Evolutionary conservation across 2,329 filamentous ascomycete genomes (phyloP).

Genomic region (Grosmannia clavigera): DNA sequence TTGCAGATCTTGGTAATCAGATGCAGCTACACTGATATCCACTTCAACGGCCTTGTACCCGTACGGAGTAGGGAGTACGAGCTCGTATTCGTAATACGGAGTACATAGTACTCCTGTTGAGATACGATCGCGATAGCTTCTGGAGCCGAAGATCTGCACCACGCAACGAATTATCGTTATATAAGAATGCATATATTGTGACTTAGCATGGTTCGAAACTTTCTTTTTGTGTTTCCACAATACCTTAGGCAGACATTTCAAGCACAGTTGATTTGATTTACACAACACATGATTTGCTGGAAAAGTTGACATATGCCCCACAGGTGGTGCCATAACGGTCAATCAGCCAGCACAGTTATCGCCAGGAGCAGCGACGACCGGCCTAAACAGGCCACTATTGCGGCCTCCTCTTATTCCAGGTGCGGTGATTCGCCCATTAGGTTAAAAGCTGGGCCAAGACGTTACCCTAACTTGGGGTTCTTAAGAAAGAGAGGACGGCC

Average conservation of each 20-base stretch:
- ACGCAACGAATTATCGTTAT: too few relatives aligned
- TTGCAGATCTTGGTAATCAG: background rate
- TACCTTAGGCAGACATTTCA: background rate
- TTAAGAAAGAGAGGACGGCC: background rate
- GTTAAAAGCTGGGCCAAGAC: background rate
- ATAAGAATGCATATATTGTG: too few relatives aligned
- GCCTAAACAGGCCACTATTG: constrained; percentile 2
- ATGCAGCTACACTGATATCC: background rate
- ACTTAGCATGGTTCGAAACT: too few relatives aligned
- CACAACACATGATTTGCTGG: background rate
- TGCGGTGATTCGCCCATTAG: background rate
- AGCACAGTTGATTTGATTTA: background rate
- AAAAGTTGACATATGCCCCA: background rate
- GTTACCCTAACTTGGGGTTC: background rate
- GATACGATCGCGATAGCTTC: too few relatives aligned
- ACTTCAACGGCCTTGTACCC: background rate
- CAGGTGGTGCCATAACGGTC: background rate
- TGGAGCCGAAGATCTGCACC: too few relatives aligned
- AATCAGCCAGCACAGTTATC: background rate
- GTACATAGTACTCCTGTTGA: too few relatives aligned
- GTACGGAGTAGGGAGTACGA: background rate
- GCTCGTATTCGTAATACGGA: background rate
- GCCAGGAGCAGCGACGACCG: background rate
- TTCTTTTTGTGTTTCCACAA: too few relatives aligned
- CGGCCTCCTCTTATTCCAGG: background rate